Evolutionary conservation across 2,329 filamentous ascomycete species (phyloP).

Genomic region (Colletotrichum tabaci): DNA sequence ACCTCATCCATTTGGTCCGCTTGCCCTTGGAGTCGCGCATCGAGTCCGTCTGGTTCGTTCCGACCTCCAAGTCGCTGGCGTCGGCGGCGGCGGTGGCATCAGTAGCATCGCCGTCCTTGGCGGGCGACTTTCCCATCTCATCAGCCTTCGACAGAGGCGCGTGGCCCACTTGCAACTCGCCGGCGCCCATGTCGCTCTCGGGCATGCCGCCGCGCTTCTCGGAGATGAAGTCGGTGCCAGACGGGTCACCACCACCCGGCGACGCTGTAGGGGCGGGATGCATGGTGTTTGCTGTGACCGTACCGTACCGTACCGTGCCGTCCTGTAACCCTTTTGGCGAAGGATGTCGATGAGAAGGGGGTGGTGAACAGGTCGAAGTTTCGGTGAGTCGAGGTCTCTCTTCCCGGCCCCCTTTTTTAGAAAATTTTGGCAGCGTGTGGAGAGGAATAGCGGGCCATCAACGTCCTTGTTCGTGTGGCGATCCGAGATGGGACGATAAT

Average conservation of each 20-base stretch:
- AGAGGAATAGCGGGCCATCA: constrained; percentile 23
- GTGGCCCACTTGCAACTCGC: constrained; percentile 2
- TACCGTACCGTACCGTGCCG: not conserved
- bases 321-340: constrained; percentile 2
- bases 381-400: not conserved
- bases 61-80: constrained; percentile 31
- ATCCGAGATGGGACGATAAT: constrained; percentile 12
- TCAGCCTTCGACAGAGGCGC: not conserved
- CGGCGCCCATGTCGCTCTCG: constrained; percentile 9
- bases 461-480: constrained; percentile 13
- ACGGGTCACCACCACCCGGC: constrained; percentile 17
- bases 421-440: constrained; percentile 23
- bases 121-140: not conserved
- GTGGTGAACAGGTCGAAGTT: constrained; percentile 14
- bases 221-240: not conserved
- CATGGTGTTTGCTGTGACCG: constrained; percentile 3
- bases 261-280: constrained; percentile 15
- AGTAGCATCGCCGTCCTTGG: not conserved
- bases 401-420: constrained; percentile 1
- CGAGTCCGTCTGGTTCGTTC: constrained; percentile 12
- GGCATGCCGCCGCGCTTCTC: constrained; percentile 20
- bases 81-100: constrained; percentile 3
- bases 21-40: constrained; percentile 16
- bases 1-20: not conserved
- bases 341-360: constrained; percentile 4